These are phyloP conservation scores for Prunus salicina DNA, from an alignment of 306 rosid genomes.

Conservation along the genomic window DNA sequence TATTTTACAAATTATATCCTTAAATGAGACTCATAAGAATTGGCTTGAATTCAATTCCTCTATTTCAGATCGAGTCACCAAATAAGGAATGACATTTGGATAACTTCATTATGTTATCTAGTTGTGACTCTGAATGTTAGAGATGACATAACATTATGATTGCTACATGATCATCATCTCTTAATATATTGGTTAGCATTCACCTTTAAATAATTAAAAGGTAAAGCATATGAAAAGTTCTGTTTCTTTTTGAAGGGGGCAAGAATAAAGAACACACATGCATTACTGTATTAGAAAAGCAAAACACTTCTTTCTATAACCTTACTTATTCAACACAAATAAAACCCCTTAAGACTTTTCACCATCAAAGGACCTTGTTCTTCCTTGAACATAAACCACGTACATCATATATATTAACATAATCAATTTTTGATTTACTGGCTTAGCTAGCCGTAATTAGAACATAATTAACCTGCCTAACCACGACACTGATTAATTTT, in stretches of 20 bases:
- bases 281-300: too few species aligned
- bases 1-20: too few species aligned
- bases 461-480: background rate
- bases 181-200: background rate
- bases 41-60: too few species aligned
- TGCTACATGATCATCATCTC: background rate
- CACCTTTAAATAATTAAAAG: background rate
- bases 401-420: too few species aligned
- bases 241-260: background rate
- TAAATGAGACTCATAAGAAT: too few species aligned
- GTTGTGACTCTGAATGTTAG: too few species aligned
- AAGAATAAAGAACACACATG: background rate
- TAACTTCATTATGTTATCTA: too few species aligned
- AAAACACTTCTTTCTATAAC: too few species aligned
- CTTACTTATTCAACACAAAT: background rate
- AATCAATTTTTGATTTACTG: too few species aligned
- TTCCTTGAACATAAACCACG: background rate
- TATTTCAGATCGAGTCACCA: too few species aligned
- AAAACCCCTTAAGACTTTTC: background rate
- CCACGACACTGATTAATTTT: background rate
- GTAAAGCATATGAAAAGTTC: background rate
- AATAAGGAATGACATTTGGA: too few species aligned
- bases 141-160: background rate
- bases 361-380: background rate
- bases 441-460: background rate